A percentile compares a stretch with the other conserved stretches of the same genome.
Evolutionary conservation across 2,329 filamentous ascomycete species (phyloP).

Genomic region (Cephalotrichum gorgonifer): DNA sequence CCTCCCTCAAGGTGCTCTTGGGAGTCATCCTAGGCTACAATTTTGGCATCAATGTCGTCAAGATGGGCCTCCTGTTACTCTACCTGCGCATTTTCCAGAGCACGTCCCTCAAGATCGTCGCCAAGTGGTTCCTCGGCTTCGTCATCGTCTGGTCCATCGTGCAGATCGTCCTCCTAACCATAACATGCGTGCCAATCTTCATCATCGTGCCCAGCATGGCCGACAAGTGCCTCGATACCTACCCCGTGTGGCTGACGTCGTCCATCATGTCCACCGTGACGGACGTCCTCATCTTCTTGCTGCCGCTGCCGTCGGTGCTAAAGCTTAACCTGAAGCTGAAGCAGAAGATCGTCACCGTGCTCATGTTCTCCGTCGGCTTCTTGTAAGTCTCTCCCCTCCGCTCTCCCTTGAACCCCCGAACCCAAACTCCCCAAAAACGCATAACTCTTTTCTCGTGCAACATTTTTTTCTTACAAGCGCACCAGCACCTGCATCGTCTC

Average conservation of each 20-base stretch:
- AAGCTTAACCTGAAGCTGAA: constrained; percentile 13
- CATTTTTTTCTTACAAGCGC: not conserved
- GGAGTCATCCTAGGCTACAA: constrained; percentile 17
- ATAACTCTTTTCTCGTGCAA: not conserved
- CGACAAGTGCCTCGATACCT: constrained; percentile 15
- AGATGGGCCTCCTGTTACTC: constrained; percentile 18
- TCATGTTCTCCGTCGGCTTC: constrained; percentile 18
- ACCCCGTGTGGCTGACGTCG: constrained; percentile 18
- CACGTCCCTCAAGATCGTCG: constrained; percentile 11
- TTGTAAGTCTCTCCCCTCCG: constrained; percentile 12
- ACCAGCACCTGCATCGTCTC: constrained; percentile 20
- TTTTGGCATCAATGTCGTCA: constrained; percentile 18
- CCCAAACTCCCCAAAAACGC: not conserved
- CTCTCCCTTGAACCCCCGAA: not conserved
- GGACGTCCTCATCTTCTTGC: constrained; percentile 16
- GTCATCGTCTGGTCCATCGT: constrained; percentile 15
- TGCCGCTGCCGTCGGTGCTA: constrained; percentile 15
- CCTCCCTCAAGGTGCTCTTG: constrained; percentile 15
- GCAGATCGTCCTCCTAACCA: constrained; percentile 13
- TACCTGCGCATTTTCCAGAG: constrained; percentile 18
- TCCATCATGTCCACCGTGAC: constrained; percentile 16
- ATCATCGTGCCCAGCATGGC: constrained; percentile 14
- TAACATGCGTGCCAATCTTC: constrained; percentile 17
- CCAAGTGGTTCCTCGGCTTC: constrained; percentile 15
- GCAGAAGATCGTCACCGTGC: constrained; percentile 15